These are phyloP conservation scores for slime mould (Dictyostelium discoideum) DNA, from an alignment of 78 protist genomes.

Conservation along the genomic window DNA sequence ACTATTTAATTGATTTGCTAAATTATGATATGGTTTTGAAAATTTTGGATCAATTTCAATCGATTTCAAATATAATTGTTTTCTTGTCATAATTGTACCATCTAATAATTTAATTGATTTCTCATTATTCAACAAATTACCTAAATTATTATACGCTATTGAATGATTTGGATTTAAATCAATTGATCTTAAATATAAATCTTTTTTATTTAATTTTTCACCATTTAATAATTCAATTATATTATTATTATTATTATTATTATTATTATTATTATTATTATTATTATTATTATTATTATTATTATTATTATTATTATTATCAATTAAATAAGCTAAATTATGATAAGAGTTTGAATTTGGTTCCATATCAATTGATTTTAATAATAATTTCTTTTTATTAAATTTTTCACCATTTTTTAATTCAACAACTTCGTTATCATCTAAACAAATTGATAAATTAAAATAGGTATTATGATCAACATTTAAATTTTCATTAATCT, in stretches of 20 bases:
- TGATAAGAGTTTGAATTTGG: not conserved
- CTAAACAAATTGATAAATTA: not conserved
- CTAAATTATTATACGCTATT: not conserved
- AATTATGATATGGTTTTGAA: not conserved
- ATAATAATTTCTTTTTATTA: not conserved
- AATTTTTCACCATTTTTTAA: not conserved
- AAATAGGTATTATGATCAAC: not conserved
- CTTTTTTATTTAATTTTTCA: not conserved
- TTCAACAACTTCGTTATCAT: not conserved
- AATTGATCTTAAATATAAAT: not conserved
- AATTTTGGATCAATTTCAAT: not conserved
- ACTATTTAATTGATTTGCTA: not conserved
- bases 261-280: not conserved
- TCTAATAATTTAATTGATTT: not conserved
- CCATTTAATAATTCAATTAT: not conserved
- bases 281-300: not conserved
- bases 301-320: not conserved
- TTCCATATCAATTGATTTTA: not conserved
- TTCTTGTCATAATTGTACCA: not conserved
- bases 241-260: not conserved
- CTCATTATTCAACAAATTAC: not conserved
- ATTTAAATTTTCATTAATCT: not conserved
- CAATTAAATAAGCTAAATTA: not conserved
- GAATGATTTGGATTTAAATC: not conserved
- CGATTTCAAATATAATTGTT: not conserved